These are phyloP conservation scores for Zygotorulaspora florentina DNA, from an alignment of 805 yeast species.

Conservation along the genomic window DNA sequence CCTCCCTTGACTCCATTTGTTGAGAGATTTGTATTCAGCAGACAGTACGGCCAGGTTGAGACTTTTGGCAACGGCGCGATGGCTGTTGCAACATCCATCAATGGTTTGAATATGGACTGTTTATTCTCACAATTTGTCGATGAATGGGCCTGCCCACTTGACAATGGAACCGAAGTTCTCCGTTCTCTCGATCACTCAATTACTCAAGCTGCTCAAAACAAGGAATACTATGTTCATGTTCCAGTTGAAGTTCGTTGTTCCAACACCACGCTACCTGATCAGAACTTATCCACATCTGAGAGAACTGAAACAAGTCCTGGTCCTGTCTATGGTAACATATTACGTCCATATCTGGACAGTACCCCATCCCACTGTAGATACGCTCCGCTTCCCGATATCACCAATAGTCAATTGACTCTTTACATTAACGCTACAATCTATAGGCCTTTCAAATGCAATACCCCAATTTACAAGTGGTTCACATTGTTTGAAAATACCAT, in stretches of 20 bases:
- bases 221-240: conserved; percentile 82
- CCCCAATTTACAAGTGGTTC: conserved; percentile 78
- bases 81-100: conserved; percentile 76
- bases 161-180: conserved; percentile 69
- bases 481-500: conserved; percentile 74
- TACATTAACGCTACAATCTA: conserved; percentile 93
- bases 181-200: conserved; percentile 59
- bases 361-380: conserved; percentile 61
- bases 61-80: conserved; percentile 55
- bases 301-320: conserved; percentile 61
- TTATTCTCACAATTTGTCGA: conserved; percentile 88
- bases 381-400: conserved; percentile 43
- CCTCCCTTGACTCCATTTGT: conserved; percentile 80
- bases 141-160: conserved; percentile 95
- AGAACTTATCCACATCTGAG: conserved; percentile 45
- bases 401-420: conserved; percentile 74
- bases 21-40: conserved; percentile 77
- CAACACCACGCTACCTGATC: conserved; percentile 56
- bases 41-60: conserved; percentile 77
- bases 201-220: conserved; percentile 50
- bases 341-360: conserved; percentile 76
- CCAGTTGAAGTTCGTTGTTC: conserved; percentile 95
- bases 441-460: conserved; percentile 79
- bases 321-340: conserved; percentile 76
- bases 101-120: conserved; percentile 93